Percentiles rank a stretch among this genome's conserved stretches.
Evolutionary conservation across 345 rosid genomes (phyloP).

Genomic region (Salix purpurea): DNA sequence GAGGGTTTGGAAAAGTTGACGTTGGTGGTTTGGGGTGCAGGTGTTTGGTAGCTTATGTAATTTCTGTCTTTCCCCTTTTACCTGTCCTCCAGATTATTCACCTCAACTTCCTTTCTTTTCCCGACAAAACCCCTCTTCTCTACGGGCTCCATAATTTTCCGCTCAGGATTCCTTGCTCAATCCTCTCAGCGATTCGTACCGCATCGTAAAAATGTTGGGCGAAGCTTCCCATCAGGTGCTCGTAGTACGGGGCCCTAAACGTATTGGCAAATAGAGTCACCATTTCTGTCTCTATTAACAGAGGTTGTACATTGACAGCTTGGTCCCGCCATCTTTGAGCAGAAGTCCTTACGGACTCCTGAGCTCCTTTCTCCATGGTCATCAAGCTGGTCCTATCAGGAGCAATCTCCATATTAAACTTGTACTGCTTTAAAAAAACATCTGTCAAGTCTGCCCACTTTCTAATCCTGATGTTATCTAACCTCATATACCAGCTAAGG

Average conservation of each 20-base stretch:
- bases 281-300: too few relatives aligned
- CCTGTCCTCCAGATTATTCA: background rate
- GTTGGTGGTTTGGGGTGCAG: background rate
- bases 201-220: background rate
- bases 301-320: too few relatives aligned
- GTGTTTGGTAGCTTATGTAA: background rate
- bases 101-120: background rate
- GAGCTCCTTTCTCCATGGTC: too few relatives aligned
- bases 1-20: background rate
- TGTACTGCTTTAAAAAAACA: too few relatives aligned
- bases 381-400: too few relatives aligned
- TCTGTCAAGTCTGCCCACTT: too few relatives aligned
- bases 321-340: too few relatives aligned
- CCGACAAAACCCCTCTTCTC: background rate
- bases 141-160: background rate
- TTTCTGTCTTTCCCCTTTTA: rapidly evolving
- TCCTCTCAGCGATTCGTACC: background rate
- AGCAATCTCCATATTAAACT: too few relatives aligned
- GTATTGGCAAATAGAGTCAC: background rate
- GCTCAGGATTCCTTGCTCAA: background rate
- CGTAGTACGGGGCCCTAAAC: background rate
- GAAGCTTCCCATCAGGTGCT: background rate
- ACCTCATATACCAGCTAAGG: too few relatives aligned
- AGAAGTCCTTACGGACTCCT: too few relatives aligned
- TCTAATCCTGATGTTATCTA: too few relatives aligned